Evolutionary conservation across 306 rosid genomes (phyloP), one percentile per base, ranked within the genome.

Genomic region (Senna tora): DNA sequence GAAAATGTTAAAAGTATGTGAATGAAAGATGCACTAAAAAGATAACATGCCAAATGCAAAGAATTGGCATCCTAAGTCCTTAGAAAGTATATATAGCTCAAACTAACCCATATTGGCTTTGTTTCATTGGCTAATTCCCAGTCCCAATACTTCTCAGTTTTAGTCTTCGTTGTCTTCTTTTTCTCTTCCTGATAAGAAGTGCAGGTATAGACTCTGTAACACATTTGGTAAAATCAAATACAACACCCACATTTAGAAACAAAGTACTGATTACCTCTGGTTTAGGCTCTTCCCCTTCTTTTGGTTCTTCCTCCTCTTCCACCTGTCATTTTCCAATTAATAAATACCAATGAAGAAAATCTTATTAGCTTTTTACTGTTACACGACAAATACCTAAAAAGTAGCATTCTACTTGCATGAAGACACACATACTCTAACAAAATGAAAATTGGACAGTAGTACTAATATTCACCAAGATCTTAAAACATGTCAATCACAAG

Each of bases 31-130:
- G 41, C 54, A 52, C 2, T 46, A 28, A 25, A 57, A 70, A 28
- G 69, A 78, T 65, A 77, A 56, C 45, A 59, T 21, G 42, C 8
- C 9, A 12, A 57, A 39, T 3, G 30, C 43, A 64, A n/a, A 15
- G 25, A 22, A 39, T 57, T 34, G 11, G 51, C 32, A 64, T 14
- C 17, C 41, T 6, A 36, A 51, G 60, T 36, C 45, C 58, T 32
- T 32, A 30, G 47, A 73, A 78, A 69, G 53, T 60, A 74, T 34
- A 80, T 17, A 51, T 21, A 49, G 13, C 64, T 65, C 49, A 5
- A 79, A 84, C 98, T 85, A 79, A 90, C 98, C 98, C 98, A 93
- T 67, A 93, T 90, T 76, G 98, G 97, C 81, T 93, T 90, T 34
- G 98, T 90, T 81, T 90, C 97, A 64, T 93, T 93, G 67, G 90